Conservation (phyloP, 2,329 filamentous ascomycete genomes). For the Dothideomycetes sp. region DNA sequence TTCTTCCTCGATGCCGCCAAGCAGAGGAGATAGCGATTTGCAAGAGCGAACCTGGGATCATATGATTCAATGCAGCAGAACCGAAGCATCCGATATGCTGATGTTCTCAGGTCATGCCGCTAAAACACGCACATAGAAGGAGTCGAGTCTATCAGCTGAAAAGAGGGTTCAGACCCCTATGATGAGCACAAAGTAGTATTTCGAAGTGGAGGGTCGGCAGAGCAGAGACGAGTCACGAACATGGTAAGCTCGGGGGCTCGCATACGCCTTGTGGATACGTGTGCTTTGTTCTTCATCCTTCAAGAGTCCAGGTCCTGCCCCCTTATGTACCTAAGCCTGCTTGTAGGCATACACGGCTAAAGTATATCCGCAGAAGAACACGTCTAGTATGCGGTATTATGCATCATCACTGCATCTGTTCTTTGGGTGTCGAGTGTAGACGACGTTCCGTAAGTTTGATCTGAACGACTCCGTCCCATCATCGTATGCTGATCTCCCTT, state of each 20-base stretch:
- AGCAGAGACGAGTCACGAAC: too few relatives aligned
- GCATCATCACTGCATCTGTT: conserved; percentile 4
- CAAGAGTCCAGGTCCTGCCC: too few relatives aligned
- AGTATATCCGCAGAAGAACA: too few relatives aligned
- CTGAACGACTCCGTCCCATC: not conserved
- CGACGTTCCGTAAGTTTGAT: not conserved
- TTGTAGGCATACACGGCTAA: too few relatives aligned
- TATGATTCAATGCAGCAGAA: not conserved
- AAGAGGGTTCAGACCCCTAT: not conserved
- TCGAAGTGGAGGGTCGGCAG: conserved; percentile 1
- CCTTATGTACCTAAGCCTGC: too few relatives aligned
- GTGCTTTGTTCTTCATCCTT: conserved; percentile 8
- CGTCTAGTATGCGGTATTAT: not conserved
- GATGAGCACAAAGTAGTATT: not conserved
- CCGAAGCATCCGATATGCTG: not conserved
- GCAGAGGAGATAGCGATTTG: not conserved
- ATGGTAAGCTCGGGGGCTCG: not conserved
- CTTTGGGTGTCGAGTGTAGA: not conserved
- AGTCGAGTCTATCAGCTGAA: too few relatives aligned
- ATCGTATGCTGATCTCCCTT: not conserved
- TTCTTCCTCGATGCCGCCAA: not conserved
- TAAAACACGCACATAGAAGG: conserved; percentile 6
- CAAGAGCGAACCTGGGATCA: not conserved
- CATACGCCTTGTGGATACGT: conserved; percentile 4
- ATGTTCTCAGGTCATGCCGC: not conserved